Conservation (phyloP, 148 eudicot species). For the Linanthus parryae region DNA sequence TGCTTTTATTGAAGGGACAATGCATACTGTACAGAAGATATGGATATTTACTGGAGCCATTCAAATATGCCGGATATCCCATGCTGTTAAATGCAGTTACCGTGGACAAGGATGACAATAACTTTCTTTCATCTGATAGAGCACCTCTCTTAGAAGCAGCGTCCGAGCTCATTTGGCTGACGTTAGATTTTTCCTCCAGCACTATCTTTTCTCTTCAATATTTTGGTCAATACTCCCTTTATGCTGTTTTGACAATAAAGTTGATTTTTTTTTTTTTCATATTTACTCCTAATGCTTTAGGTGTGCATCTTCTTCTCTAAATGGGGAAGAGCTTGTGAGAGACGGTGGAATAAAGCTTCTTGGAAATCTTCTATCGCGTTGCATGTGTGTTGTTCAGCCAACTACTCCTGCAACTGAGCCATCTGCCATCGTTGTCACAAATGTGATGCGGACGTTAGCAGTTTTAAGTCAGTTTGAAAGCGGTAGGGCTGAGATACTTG, state of each 20-base stretch:
- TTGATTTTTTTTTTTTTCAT: slow-evolving; percentile 5
- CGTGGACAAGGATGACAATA: slow-evolving; percentile 87
- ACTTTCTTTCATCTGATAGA: slow-evolving; percentile 84
- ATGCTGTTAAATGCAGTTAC: slow-evolving; percentile 94
- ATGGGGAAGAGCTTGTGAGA: slow-evolving; percentile 99
- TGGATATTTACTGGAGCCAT: slow-evolving; percentile 88
- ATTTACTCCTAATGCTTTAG: slow-evolving; percentile 27
- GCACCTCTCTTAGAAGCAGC: slow-evolving; percentile 93
- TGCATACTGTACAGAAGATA: slow-evolving; percentile 89
- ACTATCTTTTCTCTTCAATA: not conserved
- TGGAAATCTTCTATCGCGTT: slow-evolving; percentile 84
- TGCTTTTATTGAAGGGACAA: slow-evolving; percentile 92
- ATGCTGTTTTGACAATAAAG: not conserved
- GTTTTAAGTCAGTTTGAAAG: slow-evolving; percentile 85
- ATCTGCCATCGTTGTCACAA: slow-evolving; percentile 78
- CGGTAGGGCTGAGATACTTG: slow-evolving; percentile 86
- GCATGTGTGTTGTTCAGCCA: slow-evolving; percentile 96
- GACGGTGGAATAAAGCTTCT: slow-evolving; percentile 95
- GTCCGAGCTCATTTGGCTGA: slow-evolving; percentile 95
- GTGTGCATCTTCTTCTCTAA: slow-evolving; percentile 90
- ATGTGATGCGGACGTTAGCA: slow-evolving; percentile 79
- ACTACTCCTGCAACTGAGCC: slow-evolving; percentile 84
- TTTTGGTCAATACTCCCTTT: not conserved
- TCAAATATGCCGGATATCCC: slow-evolving; percentile 98
- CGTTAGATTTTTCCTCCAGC: slow-evolving; percentile 38